phyloP scores from a whole-genome alignment of 1,284 basidiomycete genomes.

The Cystobasidiaceae sp. region DNA sequence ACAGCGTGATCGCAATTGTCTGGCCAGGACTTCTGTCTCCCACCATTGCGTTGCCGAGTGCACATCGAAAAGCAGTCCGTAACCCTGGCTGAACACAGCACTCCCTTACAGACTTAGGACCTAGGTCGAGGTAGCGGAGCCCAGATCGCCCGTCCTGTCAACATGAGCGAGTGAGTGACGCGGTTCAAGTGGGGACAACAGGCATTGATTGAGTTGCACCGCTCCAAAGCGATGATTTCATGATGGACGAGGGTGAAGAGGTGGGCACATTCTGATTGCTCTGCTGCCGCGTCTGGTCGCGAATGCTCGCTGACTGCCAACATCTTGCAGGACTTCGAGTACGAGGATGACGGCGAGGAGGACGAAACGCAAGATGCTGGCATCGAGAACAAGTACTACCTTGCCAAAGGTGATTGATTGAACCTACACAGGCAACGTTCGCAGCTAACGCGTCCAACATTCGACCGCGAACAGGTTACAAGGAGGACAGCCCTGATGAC shows the following conservation, averaged over 20 bases:
- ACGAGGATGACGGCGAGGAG: slow-evolving; percentile 76
- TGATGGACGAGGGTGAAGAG: slow-evolving; percentile 33
- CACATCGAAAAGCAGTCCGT: no score
- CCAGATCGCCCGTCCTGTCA: background rate
- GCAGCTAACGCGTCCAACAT: background rate
- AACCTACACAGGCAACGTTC: background rate
- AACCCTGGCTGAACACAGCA: no score
- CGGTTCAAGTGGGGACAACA: background rate
- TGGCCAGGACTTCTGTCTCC: no score
- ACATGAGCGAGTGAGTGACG: slow-evolving; percentile 24
- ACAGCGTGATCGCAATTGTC: no score
- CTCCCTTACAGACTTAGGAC: no score
- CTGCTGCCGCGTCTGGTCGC: no score
- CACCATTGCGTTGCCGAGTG: no score
- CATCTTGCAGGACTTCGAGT: slow-evolving; percentile 54
- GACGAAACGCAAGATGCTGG: slow-evolving; percentile 78
- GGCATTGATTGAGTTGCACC: background rate
- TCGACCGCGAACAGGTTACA: slow-evolving; percentile 60
- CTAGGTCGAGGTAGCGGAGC: no score
- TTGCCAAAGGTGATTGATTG: slow-evolving; percentile 69
- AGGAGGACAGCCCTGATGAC: slow-evolving; percentile 82
- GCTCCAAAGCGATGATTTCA: slow-evolving; percentile 24
- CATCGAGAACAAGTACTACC: slow-evolving; percentile 98
- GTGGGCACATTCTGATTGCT: no score
- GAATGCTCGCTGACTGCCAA: background rate